These are phyloP conservation scores for Trichoderma koningii DNA, from an alignment of 2,329 filamentous ascomycete genomes.

Conservation along the genomic window DNA sequence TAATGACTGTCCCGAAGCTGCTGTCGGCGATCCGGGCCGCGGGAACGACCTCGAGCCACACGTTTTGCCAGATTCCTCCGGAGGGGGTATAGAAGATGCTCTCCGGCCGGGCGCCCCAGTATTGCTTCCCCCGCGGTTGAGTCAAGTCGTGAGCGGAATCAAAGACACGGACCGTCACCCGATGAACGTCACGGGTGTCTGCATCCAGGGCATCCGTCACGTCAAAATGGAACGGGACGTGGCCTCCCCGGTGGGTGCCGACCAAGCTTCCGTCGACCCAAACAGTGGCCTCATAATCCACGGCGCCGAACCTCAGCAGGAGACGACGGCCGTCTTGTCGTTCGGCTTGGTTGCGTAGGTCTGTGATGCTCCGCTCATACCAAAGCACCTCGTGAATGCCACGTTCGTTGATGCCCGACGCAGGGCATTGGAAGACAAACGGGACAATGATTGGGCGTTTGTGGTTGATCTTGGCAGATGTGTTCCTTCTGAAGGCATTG, in stretches of 20 bases:
- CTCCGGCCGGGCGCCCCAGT: conserved; percentile 62
- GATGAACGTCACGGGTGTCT: conserved; percentile 34
- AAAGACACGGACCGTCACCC: conserved; percentile 59
- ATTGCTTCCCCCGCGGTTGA: conserved; percentile 69
- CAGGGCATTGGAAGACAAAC: conserved; percentile 65
- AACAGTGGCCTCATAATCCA: conserved; percentile 61
- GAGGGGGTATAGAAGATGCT: conserved; percentile 62
- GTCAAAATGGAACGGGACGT: conserved; percentile 61
- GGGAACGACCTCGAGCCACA: conserved; percentile 60
- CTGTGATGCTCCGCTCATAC: conserved; percentile 60
- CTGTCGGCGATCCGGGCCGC: conserved; percentile 55
- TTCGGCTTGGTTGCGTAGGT: conserved; percentile 50
- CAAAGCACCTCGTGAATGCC: conserved; percentile 67
- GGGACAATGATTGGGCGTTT: conserved; percentile 62
- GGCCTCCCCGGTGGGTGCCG: conserved; percentile 59
- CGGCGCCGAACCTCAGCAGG: conserved; percentile 60
- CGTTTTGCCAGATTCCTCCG: conserved; percentile 60
- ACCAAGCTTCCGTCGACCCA: conserved; percentile 58
- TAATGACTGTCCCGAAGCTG: conserved; percentile 59
- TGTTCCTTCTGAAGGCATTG: conserved; percentile 43
- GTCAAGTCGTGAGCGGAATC: conserved; percentile 66
- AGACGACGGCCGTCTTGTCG: conserved; percentile 46
- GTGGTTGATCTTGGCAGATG: conserved; percentile 35
- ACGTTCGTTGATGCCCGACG: conserved; percentile 62
- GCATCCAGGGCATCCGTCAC: conserved; percentile 51